Conservation (phyloP, 306 rosid species). For the Comarum palustre region DNA sequence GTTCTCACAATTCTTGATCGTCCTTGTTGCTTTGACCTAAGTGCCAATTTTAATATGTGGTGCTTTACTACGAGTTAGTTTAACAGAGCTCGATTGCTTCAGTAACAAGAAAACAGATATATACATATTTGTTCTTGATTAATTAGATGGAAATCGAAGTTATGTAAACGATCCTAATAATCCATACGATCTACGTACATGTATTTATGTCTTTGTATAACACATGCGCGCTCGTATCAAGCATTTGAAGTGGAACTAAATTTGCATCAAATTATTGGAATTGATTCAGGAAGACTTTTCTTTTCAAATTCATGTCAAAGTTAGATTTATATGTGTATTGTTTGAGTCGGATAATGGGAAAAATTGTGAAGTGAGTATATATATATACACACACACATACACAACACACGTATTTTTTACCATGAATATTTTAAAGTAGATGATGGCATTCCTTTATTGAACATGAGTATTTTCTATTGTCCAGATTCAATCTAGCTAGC, state of each 20-base stretch:
- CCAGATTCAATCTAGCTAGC: neutral
- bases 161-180: neutral
- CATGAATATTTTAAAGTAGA: no score
- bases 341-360: no score
- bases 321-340: no score
- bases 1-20: constrained; percentile 7
- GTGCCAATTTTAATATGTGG: constrained; percentile 3
- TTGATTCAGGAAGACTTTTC: neutral
- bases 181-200: neutral
- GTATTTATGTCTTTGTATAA: neutral
- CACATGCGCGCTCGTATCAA: neutral
- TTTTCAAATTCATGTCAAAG: neutral
- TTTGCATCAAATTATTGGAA: neutral
- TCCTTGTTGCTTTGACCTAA: constrained; percentile 24
- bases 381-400: no score
- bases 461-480: neutral
- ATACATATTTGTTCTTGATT: neutral
- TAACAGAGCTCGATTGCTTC: constrained; percentile 11
- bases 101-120: neutral
- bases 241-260: neutral
- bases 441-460: neutral
- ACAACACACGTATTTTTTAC: no score
- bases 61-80: constrained; percentile 10
- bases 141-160: neutral
- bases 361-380: no score